Percentiles rank a stretch among this genome's conserved stretches.
phyloP scores from a whole-genome alignment of 2,329 filamentous ascomycete species.

The Ustulina deusta region DNA sequence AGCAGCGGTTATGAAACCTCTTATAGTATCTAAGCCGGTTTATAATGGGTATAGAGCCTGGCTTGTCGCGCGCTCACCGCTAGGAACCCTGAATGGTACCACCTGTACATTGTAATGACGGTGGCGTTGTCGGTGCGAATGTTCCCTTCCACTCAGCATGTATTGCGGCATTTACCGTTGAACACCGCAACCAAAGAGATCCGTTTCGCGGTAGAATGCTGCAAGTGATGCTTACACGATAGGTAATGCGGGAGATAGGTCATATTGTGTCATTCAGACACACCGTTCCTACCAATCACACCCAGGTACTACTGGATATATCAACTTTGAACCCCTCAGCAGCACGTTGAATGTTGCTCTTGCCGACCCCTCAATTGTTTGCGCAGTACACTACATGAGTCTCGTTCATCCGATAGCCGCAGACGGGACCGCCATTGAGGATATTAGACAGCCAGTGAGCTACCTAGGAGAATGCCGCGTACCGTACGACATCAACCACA shows the following conservation, averaged over 20 bases:
- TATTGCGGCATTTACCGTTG: slow-evolving; percentile 32
- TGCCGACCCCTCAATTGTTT: slow-evolving; percentile 10
- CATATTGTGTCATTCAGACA: slow-evolving; percentile 22
- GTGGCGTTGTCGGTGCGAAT: slow-evolving; percentile 22
- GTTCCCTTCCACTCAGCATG: slow-evolving; percentile 8
- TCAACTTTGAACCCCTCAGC: slow-evolving; percentile 16
- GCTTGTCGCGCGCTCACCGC: slow-evolving; percentile 31
- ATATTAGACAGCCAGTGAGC: slow-evolving; percentile 2
- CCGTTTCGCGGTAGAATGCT: slow-evolving; percentile 26
- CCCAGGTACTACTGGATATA: neutral
- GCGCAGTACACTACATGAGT: slow-evolving; percentile 11
- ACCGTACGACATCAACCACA: slow-evolving; percentile 16
- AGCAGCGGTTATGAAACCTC: slow-evolving; percentile 14
- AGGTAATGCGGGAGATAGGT: slow-evolving; percentile 15
- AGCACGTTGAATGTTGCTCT: neutral
- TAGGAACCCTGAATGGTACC: neutral
- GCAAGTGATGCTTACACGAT: slow-evolving; percentile 25
- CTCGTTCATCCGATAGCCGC: neutral
- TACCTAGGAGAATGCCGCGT: neutral
- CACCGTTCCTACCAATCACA: slow-evolving; percentile 22
- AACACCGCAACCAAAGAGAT: slow-evolving; percentile 23
- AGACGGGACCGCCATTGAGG: neutral
- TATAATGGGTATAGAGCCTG: neutral
- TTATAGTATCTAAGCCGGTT: neutral
- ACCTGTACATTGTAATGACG: slow-evolving; percentile 10